Evolutionary conservation across 2,329 filamentous ascomycete species (phyloP), one percentile per base, ranked within the genome.

Genomic region (Niveomyces coronatus): DNA sequence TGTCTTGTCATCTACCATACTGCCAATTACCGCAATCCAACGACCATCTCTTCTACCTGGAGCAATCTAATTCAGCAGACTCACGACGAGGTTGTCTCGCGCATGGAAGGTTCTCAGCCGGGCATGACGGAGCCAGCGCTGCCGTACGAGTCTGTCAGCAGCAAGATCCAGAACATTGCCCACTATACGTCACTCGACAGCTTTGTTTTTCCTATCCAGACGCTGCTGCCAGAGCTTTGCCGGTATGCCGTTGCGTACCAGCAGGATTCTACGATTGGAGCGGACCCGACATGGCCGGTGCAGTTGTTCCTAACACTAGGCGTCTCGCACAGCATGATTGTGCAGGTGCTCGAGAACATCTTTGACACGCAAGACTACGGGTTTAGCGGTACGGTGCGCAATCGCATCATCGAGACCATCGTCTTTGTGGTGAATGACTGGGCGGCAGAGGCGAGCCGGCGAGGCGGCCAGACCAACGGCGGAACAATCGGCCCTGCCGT

Each of bases 1-100:
- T 94, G 85, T 55, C 74, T 98, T 8, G 71, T 89, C 43, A 94
- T 98, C 52, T 96, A 88, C 65, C 82, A 93, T 57, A 76, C 82
- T 1, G 89, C 89, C 31, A 87, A 96, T 58, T 85, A 94, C 65
- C 82, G 89, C 50, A 93, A 89, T 52, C 71, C 85, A 2, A 79
- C 84, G 29, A 84, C 91, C 45, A 91, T 98, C 50, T 72, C 74
- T 39, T 71, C 79, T 28, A 93, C 86, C 4, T 98, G 91, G 91
- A 71, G 79, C 52, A 80, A 81, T 49, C 69, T 95, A 15, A 77
- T 98, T 44, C 73, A 84, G 42, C 72, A 79, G 45, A 76, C 79
- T 5, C 82, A 89, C 52, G 62, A 70, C 19, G 70, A 76, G 15
- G 59, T 71, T 16, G 59, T 63, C 36, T 61, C 66, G 28, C 60